Evolutionary conservation across 2,329 filamentous ascomycete species (phyloP).

Genomic region (Shiraia bambusicola): DNA sequence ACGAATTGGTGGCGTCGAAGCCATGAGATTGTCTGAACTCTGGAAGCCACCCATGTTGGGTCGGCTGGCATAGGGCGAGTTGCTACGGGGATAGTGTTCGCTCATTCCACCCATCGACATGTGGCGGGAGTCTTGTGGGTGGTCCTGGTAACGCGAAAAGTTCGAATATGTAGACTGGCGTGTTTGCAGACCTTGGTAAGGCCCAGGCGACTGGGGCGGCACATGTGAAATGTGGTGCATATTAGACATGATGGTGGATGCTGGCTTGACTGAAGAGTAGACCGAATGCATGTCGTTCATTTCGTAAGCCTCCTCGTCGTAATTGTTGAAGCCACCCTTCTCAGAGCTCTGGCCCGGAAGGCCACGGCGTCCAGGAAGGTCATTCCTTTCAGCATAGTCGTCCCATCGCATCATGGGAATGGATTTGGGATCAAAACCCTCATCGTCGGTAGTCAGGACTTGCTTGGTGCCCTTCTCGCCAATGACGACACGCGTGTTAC

Average conservation of each 20-base stretch:
- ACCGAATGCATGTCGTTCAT: slow-evolving; percentile 98
- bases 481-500: slow-evolving; percentile 95
- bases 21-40: slow-evolving; percentile 45
- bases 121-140: slow-evolving; percentile 58
- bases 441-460: slow-evolving; percentile 78
- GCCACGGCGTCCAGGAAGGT: slow-evolving; percentile 86
- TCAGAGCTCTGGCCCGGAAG: slow-evolving; percentile 54
- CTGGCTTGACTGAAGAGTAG: slow-evolving; percentile 86
- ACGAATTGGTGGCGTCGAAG: slow-evolving; percentile 39
- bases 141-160: slow-evolving; percentile 63
- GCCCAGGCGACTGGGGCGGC: slow-evolving; percentile 75
- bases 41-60: slow-evolving; percentile 48
- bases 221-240: slow-evolving; percentile 74
- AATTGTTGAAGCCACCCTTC: slow-evolving; percentile 61
- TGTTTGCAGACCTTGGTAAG: slow-evolving; percentile 64
- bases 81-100: slow-evolving; percentile 37
- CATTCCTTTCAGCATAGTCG: slow-evolving; percentile 85
- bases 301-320: slow-evolving; percentile 79
- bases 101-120: slow-evolving; percentile 62
- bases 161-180: slow-evolving; percentile 73
- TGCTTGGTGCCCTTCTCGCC: slow-evolving; percentile 91
- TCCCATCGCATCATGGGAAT: slow-evolving; percentile 97
- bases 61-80: slow-evolving; percentile 43
- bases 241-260: slow-evolving; percentile 82
- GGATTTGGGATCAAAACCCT: slow-evolving; percentile 85